Conservation (phyloP, 2,329 filamentous ascomycete genomes). For the Colletotrichum plurivorum region DNA sequence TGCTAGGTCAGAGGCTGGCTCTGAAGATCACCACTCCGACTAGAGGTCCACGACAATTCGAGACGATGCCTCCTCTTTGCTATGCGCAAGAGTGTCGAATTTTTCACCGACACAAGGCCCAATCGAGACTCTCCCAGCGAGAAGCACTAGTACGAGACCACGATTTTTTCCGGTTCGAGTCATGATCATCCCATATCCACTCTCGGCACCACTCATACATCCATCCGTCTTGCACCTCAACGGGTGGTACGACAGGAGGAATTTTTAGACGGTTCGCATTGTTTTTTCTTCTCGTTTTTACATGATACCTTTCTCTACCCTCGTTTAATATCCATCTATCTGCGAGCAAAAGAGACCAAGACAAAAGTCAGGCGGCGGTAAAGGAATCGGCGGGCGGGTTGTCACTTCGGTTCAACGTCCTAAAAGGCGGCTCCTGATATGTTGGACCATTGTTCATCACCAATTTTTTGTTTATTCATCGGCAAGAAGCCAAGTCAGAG, state of each 20-base stretch:
- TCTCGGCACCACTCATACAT: slow-evolving; percentile 23
- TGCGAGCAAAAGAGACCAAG: slow-evolving; percentile 38
- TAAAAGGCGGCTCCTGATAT: slow-evolving; percentile 35
- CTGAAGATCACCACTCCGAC: slow-evolving; percentile 74
- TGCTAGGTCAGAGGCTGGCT: slow-evolving; percentile 72
- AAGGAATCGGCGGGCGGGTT: slow-evolving; percentile 30
- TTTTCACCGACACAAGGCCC: background rate
- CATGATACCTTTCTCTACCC: slow-evolving; percentile 40
- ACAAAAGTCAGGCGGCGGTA: slow-evolving; percentile 36
- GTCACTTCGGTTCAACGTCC: slow-evolving; percentile 35
- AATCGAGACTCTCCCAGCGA: slow-evolving; percentile 9
- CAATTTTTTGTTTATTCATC: slow-evolving; percentile 17
- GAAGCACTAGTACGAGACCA: slow-evolving; percentile 37
- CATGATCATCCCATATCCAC: slow-evolving; percentile 37
- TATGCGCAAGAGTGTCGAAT: background rate
- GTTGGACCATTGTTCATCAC: slow-evolving; percentile 24
- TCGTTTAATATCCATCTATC: slow-evolving; percentile 41
- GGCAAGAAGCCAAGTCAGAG: background rate
- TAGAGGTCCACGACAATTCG: slow-evolving; percentile 47
- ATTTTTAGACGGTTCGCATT: slow-evolving; percentile 33
- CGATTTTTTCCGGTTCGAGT: slow-evolving; percentile 39
- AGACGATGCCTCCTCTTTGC: background rate
- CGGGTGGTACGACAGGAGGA: slow-evolving; percentile 12
- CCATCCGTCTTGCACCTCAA: slow-evolving; percentile 1
- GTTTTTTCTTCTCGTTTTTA: background rate